Conservation (phyloP, 2,329 filamentous ascomycete species). For the Golovinomyces cichoracearum region DNA sequence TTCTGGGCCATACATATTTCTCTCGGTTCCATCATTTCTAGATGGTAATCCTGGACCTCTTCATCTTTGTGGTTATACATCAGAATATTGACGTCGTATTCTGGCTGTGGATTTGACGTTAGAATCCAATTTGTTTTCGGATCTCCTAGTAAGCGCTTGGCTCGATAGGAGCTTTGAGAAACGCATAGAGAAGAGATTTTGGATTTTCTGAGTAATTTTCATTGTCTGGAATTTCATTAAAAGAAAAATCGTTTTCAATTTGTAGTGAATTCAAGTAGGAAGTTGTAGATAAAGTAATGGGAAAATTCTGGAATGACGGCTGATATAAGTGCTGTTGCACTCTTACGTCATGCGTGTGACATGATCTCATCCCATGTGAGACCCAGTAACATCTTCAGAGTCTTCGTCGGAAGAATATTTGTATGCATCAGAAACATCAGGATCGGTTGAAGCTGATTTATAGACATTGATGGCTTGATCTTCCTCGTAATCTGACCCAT, state of each 20-base stretch:
- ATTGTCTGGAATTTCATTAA: background rate
- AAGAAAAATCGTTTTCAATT: background rate
- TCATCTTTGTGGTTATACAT: background rate
- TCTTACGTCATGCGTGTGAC: background rate
- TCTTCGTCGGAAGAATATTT: conserved; percentile 27
- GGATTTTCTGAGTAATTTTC: background rate
- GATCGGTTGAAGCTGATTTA: background rate
- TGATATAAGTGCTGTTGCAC: background rate
- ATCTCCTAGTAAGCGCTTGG: background rate
- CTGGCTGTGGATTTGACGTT: background rate
- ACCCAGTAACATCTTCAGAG: conserved; percentile 16
- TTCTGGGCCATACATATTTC: background rate
- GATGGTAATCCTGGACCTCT: background rate
- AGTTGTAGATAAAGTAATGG: background rate
- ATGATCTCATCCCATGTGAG: background rate
- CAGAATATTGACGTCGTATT: background rate
- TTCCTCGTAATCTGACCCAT: background rate
- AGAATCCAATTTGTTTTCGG: background rate
- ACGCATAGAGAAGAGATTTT: background rate
- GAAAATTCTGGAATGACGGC: background rate
- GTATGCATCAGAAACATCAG: background rate
- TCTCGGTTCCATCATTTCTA: background rate
- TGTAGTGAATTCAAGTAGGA: background rate
- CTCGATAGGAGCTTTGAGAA: background rate
- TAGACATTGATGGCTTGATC: background rate